These are phyloP conservation scores for Brettanomyces custersianus DNA, from an alignment of 805 yeast species.

Conservation along the genomic window DNA sequence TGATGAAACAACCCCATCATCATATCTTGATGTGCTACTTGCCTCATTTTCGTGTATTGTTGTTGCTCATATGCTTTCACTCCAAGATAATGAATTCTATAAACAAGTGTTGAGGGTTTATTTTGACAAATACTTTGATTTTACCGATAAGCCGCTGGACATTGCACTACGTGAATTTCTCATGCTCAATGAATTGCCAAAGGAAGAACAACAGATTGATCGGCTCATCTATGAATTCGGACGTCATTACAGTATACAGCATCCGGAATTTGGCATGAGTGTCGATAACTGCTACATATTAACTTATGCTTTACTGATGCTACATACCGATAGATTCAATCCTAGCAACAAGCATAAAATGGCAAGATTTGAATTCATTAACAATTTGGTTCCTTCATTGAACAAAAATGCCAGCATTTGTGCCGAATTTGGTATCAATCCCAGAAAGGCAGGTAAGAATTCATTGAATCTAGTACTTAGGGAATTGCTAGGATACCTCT, in stretches of 20 bases:
- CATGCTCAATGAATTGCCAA: constrained; percentile 51
- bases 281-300: constrained; percentile 52
- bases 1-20: constrained; percentile 21
- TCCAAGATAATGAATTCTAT: constrained; percentile 22
- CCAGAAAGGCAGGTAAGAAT: background rate
- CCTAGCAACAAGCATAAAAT: constrained; percentile 58
- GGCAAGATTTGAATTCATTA: constrained; percentile 53
- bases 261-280: constrained; percentile 28
- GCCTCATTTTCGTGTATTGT: constrained; percentile 17
- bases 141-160: constrained; percentile 51
- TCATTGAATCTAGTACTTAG: constrained; percentile 21
- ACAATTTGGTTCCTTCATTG: constrained; percentile 23
- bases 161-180: constrained; percentile 54
- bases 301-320: constrained; percentile 55
- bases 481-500: constrained; percentile 46
- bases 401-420: constrained; percentile 11
- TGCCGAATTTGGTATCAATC: constrained; percentile 1
- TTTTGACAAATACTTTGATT: constrained; percentile 34
- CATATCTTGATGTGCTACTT: constrained; percentile 25
- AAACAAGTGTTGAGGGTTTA: constrained; percentile 15
- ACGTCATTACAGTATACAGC: constrained; percentile 36
- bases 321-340: constrained; percentile 71
- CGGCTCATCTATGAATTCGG: constrained; percentile 54
- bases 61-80: constrained; percentile 22
- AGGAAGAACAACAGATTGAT: constrained; percentile 71